Base-by-base conservation (phyloP, 2,329 filamentous ascomycete genomes). In the Drechslera avenae region DNA sequence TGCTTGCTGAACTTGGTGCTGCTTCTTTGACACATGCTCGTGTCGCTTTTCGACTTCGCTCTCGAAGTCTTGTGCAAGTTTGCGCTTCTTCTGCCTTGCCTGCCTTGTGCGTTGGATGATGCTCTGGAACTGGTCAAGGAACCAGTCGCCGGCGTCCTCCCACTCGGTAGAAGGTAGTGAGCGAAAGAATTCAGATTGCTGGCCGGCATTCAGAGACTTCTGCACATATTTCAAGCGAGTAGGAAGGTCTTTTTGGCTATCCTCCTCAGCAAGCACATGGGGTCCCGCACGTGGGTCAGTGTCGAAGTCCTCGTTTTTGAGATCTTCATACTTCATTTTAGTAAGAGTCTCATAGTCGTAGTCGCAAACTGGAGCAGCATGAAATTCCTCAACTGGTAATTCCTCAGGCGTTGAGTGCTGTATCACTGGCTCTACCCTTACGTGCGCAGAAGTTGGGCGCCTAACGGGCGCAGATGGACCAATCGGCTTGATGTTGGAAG, bases 121-220 rank as follows among this genome's bases (percentile, higher is more conserved):
- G 4, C 75, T 69, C 39, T 73, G 73, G 60, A 86, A 85, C 41
- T 78, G 76, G 1, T 80, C 78, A 1, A 86, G 74, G 37, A 87
- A 79, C 77, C 83, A 82, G 50, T 85, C 81, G 2, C 84, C 84
- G 17, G 83, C 81, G 37, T 84, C 78, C 68, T 86, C 84, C 82
- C 84, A 86, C 54, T 86, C 78, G 3, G 75, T 68, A 13, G 85
- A 76, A 1, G 74, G 70, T 33, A 86, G 73, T 8, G 75, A 77
- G 1, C 73, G 69, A 55, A 87, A 79, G 66, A 85, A 83, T 0
- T 69, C 58, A 3, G 67, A 66, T 52, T 83, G 80, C 3, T 78
- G 72, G 19, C 69, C 42, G 1, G 53, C 26, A 21, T 56, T 52
- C 6, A 71, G 54, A 4, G 59, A 60, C 18, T 61, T 50, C 40